phyloP scores from a whole-genome alignment of 177 flowering plant species.

The Telopea speciosissima region DNA sequence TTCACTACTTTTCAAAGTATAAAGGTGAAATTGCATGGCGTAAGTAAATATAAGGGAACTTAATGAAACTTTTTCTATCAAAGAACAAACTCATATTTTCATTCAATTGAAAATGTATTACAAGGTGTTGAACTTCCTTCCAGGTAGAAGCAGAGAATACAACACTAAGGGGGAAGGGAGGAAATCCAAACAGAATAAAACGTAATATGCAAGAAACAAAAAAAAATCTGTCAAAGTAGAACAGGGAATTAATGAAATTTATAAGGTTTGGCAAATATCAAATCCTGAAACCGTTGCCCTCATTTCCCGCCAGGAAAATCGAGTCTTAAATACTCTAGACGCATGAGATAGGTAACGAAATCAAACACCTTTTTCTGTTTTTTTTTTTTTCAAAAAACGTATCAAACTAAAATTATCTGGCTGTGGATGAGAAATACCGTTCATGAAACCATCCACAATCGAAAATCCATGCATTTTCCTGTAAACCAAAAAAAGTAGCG shows the following conservation, averaged over 20 bases:
- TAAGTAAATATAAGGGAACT: neutral
- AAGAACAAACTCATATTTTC: no score
- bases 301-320: neutral
- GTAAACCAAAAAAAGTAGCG: slow-evolving; percentile 11
- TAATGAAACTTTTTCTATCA: neutral
- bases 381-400: no score
- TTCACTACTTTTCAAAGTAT: slow-evolving; percentile 31
- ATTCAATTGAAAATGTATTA: no score
- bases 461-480: slow-evolving; percentile 77
- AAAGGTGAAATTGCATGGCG: neutral
- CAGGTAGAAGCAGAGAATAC: no score
- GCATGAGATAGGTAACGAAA: neutral
- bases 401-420: neutral
- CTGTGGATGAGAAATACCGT: slow-evolving; percentile 16
- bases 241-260: neutral
- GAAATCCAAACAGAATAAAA: no score
- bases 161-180: no score
- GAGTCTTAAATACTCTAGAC: no score
- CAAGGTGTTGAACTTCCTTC: no score
- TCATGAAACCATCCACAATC: slow-evolving; percentile 82
- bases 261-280: neutral
- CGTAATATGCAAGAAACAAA: no score
- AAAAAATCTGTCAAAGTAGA: no score
- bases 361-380: neutral
- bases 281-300: neutral